Evolutionary conservation across 352 stramenopile genomes (phyloP).

Genomic region (Phytophthora agathidicida): DNA sequence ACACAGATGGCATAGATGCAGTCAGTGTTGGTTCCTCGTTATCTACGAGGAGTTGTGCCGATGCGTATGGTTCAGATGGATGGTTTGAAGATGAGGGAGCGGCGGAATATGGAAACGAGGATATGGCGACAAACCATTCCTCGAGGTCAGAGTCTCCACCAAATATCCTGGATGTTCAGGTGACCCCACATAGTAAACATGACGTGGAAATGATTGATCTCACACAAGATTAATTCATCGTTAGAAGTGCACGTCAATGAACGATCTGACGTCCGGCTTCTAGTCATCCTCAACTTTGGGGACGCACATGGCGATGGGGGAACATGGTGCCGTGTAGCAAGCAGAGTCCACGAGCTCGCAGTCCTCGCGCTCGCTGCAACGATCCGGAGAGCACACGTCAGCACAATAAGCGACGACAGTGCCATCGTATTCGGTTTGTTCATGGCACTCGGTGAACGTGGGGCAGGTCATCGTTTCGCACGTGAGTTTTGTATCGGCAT

Average conservation of each 20-base stretch:
- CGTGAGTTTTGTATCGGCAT: constrained; percentile 43
- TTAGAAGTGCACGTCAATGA: neutral
- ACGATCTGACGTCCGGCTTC: neutral
- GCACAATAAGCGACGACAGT: constrained; percentile 50
- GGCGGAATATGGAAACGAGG: neutral
- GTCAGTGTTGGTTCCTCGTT: constrained; percentile 2
- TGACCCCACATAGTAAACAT: neutral
- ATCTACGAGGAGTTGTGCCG: neutral
- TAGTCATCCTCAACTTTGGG: constrained; percentile 30
- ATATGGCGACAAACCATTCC: neutral
- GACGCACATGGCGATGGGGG: constrained; percentile 61
- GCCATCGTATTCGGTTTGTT: constrained; percentile 31
- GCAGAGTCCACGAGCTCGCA: constrained; percentile 51
- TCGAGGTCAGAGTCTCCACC: neutral
- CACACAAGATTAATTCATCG: constrained; percentile 22
- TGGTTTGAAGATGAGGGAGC: constrained; percentile 43
- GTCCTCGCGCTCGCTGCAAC: constrained; percentile 47
- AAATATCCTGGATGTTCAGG: constrained; percentile 1
- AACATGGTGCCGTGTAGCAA: constrained; percentile 65
- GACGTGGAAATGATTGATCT: constrained; percentile 31
- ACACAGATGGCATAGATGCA: neutral
- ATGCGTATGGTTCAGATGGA: constrained; percentile 26
- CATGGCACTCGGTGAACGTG: constrained; percentile 44
- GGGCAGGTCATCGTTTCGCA: constrained; percentile 58
- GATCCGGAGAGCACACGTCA: constrained; percentile 56